Evolutionary conservation across 179 eudicot species (phyloP), one percentile per base, ranked within the genome.

Genomic region (Gypsophila paniculata): DNA sequence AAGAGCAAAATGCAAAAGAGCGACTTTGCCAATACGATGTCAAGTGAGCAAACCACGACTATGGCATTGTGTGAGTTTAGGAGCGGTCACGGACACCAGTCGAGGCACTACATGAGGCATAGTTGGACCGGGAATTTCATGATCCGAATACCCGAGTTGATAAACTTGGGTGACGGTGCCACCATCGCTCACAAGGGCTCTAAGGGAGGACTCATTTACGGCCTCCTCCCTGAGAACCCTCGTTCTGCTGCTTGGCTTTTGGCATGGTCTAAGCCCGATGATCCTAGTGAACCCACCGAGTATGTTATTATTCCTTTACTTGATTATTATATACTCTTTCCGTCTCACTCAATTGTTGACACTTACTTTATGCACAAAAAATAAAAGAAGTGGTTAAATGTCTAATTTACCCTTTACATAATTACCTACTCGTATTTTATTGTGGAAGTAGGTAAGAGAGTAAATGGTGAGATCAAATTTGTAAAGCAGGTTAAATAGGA

Each of bases 211-310:
- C 25, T 74, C 48, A 19, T 74, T 2, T 74, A 74, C 6, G 68
- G 72, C 14, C 49, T 36, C 11, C 5, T 44, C 0, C 67, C 70
- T 5, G 65, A 32, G 5, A 29, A 19, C 3, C 44, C 58, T 32
- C 72, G 67, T 8, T 32, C 42, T 15, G 68, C 63, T 74, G 77
- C 67, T 2, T 74, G 72, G 60, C 77, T 74, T 48, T 32, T 74
- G 68, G 72, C 77, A 44, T 74, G 77, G 77, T 48, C 26, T 18
- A 67, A 44, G 72, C 52, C 72, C 9, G 38, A 74, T 12, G 39
- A 59, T 29, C 22, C 72, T 36, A 48, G 21, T 59, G 21, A 68
- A 21, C 61, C 38, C 36, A 17, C 22, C 69, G 61, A 29, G 71
- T n/a, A 74, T 8, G 54, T 49, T 7, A 34, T 3, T 23, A 25